phyloP scores from a whole-genome alignment of 306 rosid species.

The Citrullus mucosospermus region DNA sequence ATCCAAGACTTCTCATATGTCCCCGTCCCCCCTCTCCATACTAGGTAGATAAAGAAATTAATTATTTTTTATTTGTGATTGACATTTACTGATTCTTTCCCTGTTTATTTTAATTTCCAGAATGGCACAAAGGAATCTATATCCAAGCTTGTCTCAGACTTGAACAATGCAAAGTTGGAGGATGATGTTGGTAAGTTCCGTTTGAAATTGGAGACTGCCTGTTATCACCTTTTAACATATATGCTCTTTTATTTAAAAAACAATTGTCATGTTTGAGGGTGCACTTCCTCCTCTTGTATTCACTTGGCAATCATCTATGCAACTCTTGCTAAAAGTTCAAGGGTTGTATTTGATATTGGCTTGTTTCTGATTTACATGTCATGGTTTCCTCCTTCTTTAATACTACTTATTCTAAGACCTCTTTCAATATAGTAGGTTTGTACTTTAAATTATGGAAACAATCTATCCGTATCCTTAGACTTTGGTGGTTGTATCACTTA shows the following conservation, averaged over 20 bases:
- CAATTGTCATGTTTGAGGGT: neutral
- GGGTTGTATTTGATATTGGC: neutral
- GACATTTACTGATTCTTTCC: neutral
- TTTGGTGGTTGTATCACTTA: too few relatives aligned
- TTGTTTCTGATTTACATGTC: neutral
- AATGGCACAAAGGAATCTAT: constrained; percentile 89
- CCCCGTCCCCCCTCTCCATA: neutral
- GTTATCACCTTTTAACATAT: neutral
- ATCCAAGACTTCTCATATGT: neutral
- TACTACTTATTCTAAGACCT: neutral
- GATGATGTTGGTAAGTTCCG: constrained; percentile 77
- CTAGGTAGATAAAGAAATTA: neutral
- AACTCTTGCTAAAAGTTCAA: neutral
- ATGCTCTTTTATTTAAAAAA: neutral
- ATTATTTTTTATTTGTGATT: neutral
- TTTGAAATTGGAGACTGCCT: constrained; percentile 8
- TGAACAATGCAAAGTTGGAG: constrained; percentile 77
- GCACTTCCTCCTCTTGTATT: neutral
- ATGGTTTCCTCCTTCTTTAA: neutral
- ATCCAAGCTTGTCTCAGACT: constrained; percentile 83
- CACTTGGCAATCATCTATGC: neutral
- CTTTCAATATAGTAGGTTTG: neutral
- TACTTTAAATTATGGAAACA: neutral
- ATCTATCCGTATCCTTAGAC: too few relatives aligned
- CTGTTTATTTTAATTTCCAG: constrained; percentile 22